These are phyloP conservation scores for Aspergillus pseudoglaucus DNA, from an alignment of 2,329 filamentous ascomycete genomes.

Conservation along the genomic window DNA sequence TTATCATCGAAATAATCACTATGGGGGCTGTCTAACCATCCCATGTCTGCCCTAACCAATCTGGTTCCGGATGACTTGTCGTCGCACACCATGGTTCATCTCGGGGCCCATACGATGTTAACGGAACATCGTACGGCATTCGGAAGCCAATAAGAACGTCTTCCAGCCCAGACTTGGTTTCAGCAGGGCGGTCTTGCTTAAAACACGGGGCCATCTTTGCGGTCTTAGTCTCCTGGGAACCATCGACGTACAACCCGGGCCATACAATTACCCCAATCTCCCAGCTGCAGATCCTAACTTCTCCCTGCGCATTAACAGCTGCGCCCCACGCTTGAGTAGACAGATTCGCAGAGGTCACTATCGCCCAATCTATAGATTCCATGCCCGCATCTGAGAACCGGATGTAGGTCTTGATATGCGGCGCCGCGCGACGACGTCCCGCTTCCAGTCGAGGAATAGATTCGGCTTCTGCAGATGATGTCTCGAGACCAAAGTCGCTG, in stretches of 20 bases:
- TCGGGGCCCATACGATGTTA: slow-evolving; percentile 55
- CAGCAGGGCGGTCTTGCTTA: slow-evolving; percentile 49
- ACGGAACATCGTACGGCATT: slow-evolving; percentile 75
- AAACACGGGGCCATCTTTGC: slow-evolving; percentile 65
- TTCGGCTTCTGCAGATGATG: slow-evolving; percentile 2
- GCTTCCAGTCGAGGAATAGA: slow-evolving; percentile 38
- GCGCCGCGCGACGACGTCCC: slow-evolving; percentile 64
- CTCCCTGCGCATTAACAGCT: slow-evolving; percentile 47
- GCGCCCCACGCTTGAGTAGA: slow-evolving; percentile 87
- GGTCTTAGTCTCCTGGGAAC: neutral
- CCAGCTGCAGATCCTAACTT: slow-evolving; percentile 70
- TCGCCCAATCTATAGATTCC: slow-evolving; percentile 67
- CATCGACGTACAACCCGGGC: slow-evolving; percentile 51
- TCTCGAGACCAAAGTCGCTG: slow-evolving; percentile 6
- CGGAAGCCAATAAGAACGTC: slow-evolving; percentile 57
- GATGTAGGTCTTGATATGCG: slow-evolving; percentile 86
- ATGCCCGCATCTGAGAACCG: slow-evolving; percentile 46
- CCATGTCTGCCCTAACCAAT: slow-evolving; percentile 50
- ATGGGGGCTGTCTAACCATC: neutral
- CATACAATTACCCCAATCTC: slow-evolving; percentile 80
- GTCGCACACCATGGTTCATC: slow-evolving; percentile 76
- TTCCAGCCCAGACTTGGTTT: slow-evolving; percentile 9
- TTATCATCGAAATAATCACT: neutral
- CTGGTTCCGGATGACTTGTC: slow-evolving; percentile 48
- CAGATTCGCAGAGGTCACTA: slow-evolving; percentile 85